phyloP scores from a whole-genome alignment of 208 protist genomes.

The Leptomonas pyrrhocoris region DNA sequence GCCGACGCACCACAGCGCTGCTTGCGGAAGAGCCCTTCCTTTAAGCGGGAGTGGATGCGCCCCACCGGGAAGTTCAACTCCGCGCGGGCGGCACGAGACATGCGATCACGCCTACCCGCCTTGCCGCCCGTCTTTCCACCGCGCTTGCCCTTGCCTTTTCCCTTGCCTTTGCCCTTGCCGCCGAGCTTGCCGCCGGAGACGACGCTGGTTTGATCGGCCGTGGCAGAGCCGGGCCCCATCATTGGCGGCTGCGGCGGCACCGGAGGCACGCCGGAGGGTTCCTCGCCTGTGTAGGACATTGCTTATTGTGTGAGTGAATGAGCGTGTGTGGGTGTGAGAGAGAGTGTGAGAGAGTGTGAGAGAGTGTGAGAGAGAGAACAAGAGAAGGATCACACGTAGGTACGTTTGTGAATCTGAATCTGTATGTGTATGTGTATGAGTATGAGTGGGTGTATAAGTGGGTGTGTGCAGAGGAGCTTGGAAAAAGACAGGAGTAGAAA shows the following conservation, averaged over 20 bases:
- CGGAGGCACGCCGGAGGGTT: conserved; percentile 27
- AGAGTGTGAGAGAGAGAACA: neutral
- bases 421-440: neutral
- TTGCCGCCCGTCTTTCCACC: conserved; percentile 91
- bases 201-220: conserved; percentile 85
- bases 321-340: no score
- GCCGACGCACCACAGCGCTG: conserved; percentile 97
- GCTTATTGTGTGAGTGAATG: no score
- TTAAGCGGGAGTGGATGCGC: conserved; percentile 98
- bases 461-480: neutral
- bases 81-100: conserved; percentile 88
- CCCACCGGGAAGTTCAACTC: conserved; percentile 97
- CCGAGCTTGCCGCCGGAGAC: conserved; percentile 88
- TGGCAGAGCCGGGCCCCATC: conserved; percentile 76
- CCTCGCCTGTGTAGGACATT: conserved; percentile 82
- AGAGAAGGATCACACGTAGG: no score
- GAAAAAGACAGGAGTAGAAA: no score
- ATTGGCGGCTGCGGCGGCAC: conserved; percentile 43
- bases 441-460: conserved; percentile 5
- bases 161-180: conserved; percentile 75
- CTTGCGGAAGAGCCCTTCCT: conserved; percentile 93
- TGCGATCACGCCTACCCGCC: conserved; percentile 80
- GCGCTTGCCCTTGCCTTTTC: conserved; percentile 85
- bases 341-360: no score
- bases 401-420: neutral